phyloP scores from a whole-genome alignment of 345 rosid species.

The Bruguiera sexangula region DNA sequence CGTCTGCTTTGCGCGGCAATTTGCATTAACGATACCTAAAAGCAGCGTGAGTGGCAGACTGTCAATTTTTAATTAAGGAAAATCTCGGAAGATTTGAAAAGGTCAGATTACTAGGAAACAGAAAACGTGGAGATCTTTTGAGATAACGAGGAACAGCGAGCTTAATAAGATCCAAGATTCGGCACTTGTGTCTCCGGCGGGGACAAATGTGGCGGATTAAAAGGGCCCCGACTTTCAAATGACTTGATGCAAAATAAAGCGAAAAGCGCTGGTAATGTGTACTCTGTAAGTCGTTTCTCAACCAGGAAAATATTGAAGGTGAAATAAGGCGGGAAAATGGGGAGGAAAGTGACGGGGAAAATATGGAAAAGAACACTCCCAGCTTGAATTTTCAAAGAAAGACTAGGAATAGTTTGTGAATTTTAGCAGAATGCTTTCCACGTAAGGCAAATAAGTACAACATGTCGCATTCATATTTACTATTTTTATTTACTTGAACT shows the following conservation, averaged over 20 bases:
- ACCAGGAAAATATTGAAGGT: background rate
- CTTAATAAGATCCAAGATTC: background rate
- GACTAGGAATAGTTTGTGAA: no score
- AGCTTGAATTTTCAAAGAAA: no score
- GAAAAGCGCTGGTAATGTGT: background rate
- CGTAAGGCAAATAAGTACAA: no score
- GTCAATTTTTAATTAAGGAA: background rate
- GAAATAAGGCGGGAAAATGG: background rate
- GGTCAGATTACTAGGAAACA: background rate
- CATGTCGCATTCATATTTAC: no score
- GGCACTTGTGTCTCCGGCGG: background rate
- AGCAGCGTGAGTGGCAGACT: constrained; percentile 1
- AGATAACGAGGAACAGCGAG: background rate
- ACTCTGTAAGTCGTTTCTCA: background rate
- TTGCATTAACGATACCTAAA: constrained; percentile 1
- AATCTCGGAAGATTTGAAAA: background rate
- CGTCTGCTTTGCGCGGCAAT: constrained; percentile 1
- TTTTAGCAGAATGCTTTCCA: no score
- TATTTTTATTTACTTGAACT: no score
- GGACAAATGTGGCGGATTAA: background rate
- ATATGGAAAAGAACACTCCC: background rate
- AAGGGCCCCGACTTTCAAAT: background rate
- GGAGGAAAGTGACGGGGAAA: background rate
- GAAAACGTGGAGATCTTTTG: background rate
- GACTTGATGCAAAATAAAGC: background rate